Base-by-base conservation (phyloP, 2,329 filamentous ascomycete genomes). In the Coniochaeta prunicola region DNA sequence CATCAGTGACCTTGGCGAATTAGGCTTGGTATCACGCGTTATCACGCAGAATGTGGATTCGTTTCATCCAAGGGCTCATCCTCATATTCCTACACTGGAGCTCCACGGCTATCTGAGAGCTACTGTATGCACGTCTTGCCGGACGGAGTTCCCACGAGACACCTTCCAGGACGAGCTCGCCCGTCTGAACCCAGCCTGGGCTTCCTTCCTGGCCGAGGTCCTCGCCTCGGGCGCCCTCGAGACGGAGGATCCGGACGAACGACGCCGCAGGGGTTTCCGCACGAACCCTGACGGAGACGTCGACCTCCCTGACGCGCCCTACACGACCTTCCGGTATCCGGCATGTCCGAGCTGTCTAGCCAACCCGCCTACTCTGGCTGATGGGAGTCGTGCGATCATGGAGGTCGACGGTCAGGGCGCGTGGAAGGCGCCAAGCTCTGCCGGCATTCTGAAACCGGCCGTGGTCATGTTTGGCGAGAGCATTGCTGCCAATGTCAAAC, bases 21-120 rank as follows among this genome's bases (percentile, higher is more conserved):
- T 94, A 64, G 92, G 92, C 2, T 74, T 92, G 56, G 78, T 97
- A 45, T 83, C 81, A 59, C 84, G 78, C 57, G 90, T 97, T 60
- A 86, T 99, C 65, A 97, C 94, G 42, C 94, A 99, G 71, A 97
- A 97, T 69, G 94, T 99, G 57, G 94, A 99, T 74, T 96, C 92
- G 2, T 96, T 99, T 70, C 94, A 99, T 73, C 79, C 82, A 2
- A 76, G 76, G 60, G 89, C 91, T 0, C 92, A 97, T 71, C 90
- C 92, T 0, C 70, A 78, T 10, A 74, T 92, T 48, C 81, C 84
- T 6, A 94, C 90, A 10, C 77, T 96, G 53, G 93, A 97, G 73
- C 80, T 99, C 56, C 94, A 99, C 72, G 94, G 94, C 64, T 96
- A 94, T 73, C 80, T 99, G 55, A 84, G 92, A 63, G 85, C 88